Conservation (phyloP, 164 flowering plant species). For the Macadamia integrifolia region DNA sequence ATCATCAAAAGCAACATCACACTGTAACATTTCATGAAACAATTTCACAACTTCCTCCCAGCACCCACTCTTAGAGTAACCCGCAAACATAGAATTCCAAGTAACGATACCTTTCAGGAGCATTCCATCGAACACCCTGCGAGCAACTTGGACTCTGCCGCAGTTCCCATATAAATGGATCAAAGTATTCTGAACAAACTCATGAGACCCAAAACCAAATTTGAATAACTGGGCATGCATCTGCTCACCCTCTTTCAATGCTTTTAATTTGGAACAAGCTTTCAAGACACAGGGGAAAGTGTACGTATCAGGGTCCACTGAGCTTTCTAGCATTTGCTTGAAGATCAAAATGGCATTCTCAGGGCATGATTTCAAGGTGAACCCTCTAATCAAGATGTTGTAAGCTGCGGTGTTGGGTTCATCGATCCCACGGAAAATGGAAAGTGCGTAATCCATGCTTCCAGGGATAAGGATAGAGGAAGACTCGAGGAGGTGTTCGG, state of each 20-base stretch:
- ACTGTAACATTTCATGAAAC: conserved; percentile 29
- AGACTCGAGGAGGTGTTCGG: conserved; percentile 41
- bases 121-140: conserved; percentile 44
- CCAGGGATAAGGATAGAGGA: conserved; percentile 32
- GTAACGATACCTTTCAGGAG: conserved; percentile 23
- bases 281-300: conserved; percentile 38
- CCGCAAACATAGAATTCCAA: conserved; percentile 50
- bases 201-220: conserved; percentile 22
- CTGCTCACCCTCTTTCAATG: conserved; percentile 35
- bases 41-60: conserved; percentile 34
- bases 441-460: conserved; percentile 33
- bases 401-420: conserved; percentile 30
- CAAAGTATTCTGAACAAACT: conserved; percentile 38
- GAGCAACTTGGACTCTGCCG: conserved; percentile 26
- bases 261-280: conserved; percentile 37
- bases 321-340: conserved; percentile 26
- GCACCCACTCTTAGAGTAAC: conserved; percentile 27
- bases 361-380: conserved; percentile 23
- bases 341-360: conserved; percentile 30
- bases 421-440: conserved; percentile 32
- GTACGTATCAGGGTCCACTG: conserved; percentile 30
- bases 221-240: conserved; percentile 36
- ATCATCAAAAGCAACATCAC: conserved; percentile 25
- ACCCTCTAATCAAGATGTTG: conserved; percentile 41
- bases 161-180: conserved; percentile 38